Percentiles rank a stretch among this genome's conserved stretches.
phyloP scores from a whole-genome alignment of 2,329 filamentous ascomycete species.

The Verticillium nonalfalfae region DNA sequence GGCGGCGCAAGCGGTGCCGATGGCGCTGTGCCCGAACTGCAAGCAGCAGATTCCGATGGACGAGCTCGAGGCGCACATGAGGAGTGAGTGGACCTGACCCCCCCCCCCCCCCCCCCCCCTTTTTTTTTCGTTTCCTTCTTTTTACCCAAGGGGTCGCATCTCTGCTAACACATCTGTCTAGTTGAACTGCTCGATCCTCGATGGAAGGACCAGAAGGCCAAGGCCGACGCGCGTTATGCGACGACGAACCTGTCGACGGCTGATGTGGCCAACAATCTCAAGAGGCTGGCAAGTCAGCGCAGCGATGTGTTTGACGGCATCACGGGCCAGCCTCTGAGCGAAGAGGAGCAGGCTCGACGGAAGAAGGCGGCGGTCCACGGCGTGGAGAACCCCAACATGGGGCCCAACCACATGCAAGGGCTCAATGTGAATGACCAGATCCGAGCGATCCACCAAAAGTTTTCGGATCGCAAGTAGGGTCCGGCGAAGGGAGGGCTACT shows the following conservation, averaged over 20 bases:
- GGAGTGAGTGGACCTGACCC: conserved; percentile 49
- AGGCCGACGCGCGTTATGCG: conserved; percentile 75
- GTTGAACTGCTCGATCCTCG: conserved; percentile 88
- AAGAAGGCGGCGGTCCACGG: conserved; percentile 64
- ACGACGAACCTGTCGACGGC: conserved; percentile 81
- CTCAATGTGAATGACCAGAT: conserved; percentile 87
- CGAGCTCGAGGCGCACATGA: conserved; percentile 88
- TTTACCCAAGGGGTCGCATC: not conserved
- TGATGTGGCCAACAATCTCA: conserved; percentile 90
- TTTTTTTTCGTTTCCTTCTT: not conserved
- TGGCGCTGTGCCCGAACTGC: conserved; percentile 86
- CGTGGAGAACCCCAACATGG: conserved; percentile 47
- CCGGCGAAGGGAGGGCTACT: not conserved
- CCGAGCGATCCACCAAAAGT: conserved; percentile 52
- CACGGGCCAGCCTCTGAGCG: conserved; percentile 60
- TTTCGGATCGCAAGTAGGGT: conserved; percentile 20
- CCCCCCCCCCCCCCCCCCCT: too few relatives aligned
- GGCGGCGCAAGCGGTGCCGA: conserved; percentile 56
- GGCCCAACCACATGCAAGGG: conserved; percentile 47
- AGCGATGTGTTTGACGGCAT: conserved; percentile 78
- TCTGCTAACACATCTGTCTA: conserved; percentile 30
- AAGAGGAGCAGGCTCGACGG: conserved; percentile 67
- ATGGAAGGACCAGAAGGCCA: conserved; percentile 94
- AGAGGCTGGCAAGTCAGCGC: conserved; percentile 85
- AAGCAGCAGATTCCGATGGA: conserved; percentile 80